Base-by-base conservation (phyloP, 768 basidiomycete genomes). In the Tricholoma bakamatsutake region DNA sequence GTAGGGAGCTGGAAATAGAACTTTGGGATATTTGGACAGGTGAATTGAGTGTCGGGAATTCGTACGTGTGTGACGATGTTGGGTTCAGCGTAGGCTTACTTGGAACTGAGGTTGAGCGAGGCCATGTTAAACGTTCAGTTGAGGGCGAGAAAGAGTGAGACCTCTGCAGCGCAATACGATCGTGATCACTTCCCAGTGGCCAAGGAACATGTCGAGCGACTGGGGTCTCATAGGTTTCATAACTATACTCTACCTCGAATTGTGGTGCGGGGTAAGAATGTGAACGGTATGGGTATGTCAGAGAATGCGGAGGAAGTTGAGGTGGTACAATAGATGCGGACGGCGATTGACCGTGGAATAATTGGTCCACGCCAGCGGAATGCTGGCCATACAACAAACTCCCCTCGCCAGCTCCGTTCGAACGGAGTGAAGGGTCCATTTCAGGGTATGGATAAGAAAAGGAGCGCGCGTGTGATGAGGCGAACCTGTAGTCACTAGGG, bases 31-130 rank as follows among this genome's bases (percentile, higher is more conserved):
- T 65, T 52, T 72, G 69, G 42, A 61, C 59, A 10, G 84, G 78
- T 8, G 82, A 75, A 58, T 68, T 82, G 37, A 84, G 74, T 13
- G 84, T 84, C 40, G 80, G 78, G 64, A 85, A 78, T 50, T 60
- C 42, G 62, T 64, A 77, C 45, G 43, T 56, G 5, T 52, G 35
- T 67, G 63, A 35, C 67, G 62, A 11, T 49, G 57, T 18, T 59
- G 66, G 45, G 57, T 48, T 39, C 9, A 62, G 42, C 60, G 67
- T 66, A 1, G 62, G 43, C 45, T 59, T 63, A 30, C 52, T 50
- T 13, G 62, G 13, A 1, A 57, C 21, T 17, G 54, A 56, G 24
- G 51, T 47, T 15, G 61, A 33, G 15, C 50, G 56, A 28, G 57
- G 52, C 61, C 61, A 60, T 11, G 54, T 39, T 2, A 53, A 46